Evolutionary conservation across 148 eudicot species (phyloP).

Genomic region (Vaccinium macrocarpon): DNA sequence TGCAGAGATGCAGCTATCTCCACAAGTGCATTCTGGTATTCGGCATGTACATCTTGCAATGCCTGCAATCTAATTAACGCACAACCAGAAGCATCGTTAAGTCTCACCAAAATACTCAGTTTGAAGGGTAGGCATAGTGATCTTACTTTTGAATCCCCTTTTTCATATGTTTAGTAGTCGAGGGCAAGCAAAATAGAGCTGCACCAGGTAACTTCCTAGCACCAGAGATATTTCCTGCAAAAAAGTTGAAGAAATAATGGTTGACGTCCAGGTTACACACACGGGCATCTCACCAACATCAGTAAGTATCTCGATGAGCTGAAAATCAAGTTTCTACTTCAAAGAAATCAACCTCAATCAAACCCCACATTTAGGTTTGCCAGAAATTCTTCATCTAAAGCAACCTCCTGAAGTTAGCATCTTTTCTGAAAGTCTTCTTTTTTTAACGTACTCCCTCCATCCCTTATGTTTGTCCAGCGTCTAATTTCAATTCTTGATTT

Average conservation of each 20-base stretch:
- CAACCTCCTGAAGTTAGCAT: neutral
- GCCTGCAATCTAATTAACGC: constrained; percentile 37
- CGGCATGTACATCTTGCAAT: constrained; percentile 50
- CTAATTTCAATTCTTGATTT: neutral
- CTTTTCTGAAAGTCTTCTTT: neutral
- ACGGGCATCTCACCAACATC: neutral
- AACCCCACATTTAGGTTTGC: neutral
- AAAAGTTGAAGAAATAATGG: neutral
- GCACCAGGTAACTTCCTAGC: constrained; percentile 76
- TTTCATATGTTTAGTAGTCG: constrained; percentile 38
- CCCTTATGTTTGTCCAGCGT: neutral
- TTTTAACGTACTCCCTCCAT: neutral
- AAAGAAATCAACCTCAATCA: neutral
- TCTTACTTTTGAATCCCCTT: constrained; percentile 51
- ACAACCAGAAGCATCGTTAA: constrained; percentile 20
- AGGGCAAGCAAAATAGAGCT: constrained; percentile 60
- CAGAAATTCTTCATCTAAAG: constrained; percentile 8
- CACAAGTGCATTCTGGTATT: constrained; percentile 48
- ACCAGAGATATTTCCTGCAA: constrained; percentile 51
- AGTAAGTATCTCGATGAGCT: neutral
- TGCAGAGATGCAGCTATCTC: constrained; percentile 67
- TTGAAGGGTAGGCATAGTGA: constrained; percentile 1
- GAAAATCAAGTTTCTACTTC: neutral
- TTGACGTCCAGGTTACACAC: neutral
- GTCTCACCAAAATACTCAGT: constrained; percentile 3